Evolutionary conservation across 2,329 filamentous ascomycete species (phyloP), one percentile per base, ranked within the genome.

Genomic region (Trichoderma afroharzianum): DNA sequence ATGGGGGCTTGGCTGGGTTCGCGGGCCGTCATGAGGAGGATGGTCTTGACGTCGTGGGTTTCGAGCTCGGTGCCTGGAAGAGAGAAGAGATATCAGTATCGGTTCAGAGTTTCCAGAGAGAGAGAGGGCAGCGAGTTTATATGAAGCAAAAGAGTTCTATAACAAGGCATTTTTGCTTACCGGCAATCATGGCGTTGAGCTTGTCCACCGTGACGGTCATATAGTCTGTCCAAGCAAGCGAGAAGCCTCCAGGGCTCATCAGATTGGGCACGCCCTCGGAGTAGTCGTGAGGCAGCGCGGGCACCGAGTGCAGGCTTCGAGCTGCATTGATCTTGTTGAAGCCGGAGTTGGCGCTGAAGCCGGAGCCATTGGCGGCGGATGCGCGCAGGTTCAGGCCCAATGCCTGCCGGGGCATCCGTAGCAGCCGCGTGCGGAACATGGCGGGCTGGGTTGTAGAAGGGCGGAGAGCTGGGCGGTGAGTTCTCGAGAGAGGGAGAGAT

Each of bases 191-290:
- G 71, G 85, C 82, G 81, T 97, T 97, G 80, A 98, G 87, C 82
- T 92, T 92, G 74, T 93, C 85, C 67, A 95, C 81, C 77, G 95
- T 86, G 75, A 92, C 82, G 47, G 84, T 79, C 86, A 97, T 94
- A 83, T 98, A 97, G 78, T 94, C 86, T 39, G 87, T 91, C 91
- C 94, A 99, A 63, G 94, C 91, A 69, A 93, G 87, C 70, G 91
- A 83, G 82, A 93, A 97, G 69, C 88, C 93, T 64, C 87, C 84
- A 2, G 86, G 81, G 33, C 90, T 90, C 79, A 97, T 85, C 73
- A 98, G 86, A 15, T 89, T 88, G n/a, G 89, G 87, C 6, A 97
- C 85, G 72, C 86, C 88, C 58, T 85, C 72, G 64, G 80, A 79
- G 82, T 82, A 86, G 75, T 85, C 79, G 70, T 87, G 83, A 39